Evolutionary conservation across 805 yeast species (phyloP), one percentile per base, ranked within the genome.

Genomic region (Ogataea paraovalis): DNA sequence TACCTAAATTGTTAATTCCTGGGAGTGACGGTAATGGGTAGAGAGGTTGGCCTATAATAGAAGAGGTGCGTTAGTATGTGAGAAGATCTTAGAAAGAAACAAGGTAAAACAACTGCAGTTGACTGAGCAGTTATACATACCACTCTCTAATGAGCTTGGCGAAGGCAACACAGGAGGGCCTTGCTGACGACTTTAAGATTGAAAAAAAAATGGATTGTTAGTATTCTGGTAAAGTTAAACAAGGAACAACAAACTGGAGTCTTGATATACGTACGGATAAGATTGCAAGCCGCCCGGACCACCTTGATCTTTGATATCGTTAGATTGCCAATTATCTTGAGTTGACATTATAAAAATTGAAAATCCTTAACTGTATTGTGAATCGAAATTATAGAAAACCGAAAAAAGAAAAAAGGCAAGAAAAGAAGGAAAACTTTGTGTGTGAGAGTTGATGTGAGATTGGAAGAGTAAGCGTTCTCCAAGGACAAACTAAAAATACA

Each of bases 101-200:
- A 25, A 25, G 10, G 10, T 7, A 25, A 25, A 25, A 25, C 6
- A 25, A 25, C 6, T n/a, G n/a, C n/a, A n/a, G n/a, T 25, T 25
- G 7, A 25, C 10, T 7, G 5, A 30, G 12, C 13, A 4, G 6
- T 30, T 7, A 39, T 39, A 72, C 76, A 45, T 71, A 72, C 79
- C 76, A 46, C 75, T 67, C 56, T 76, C 81, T 51, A 76, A 67
- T 25, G 62, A 59, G 37, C 63, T 78, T 16, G 84, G 83, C 12
- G 84, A 83, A 6, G 83, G 84, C 51, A 79, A 68, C 16, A 79
- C 82, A 10, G 83, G 83, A 6, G 82, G 67, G 52, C 52, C 56
- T 50, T 53, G 78, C 61, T 76, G 83, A 58, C 79, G 82, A 55
- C 82, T 78, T 51, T 22, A n/a, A 28, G 28, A 30, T 10, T 30